Evolutionary conservation across 345 rosid genomes (phyloP), one percentile per base, ranked within the genome.

Genomic region (Adansonia digitata): DNA sequence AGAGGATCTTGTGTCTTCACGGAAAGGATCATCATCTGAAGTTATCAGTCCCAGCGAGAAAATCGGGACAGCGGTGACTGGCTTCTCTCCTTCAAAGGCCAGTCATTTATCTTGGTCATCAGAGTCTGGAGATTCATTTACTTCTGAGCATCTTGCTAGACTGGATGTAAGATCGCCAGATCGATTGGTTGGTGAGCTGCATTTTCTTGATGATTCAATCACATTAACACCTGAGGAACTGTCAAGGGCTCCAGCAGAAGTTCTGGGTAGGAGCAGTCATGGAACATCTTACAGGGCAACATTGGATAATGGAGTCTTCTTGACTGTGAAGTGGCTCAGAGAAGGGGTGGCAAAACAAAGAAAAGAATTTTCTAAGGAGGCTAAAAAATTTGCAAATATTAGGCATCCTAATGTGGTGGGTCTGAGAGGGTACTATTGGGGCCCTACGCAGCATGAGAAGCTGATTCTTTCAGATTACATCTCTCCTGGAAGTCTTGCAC

Each of bases 391-490:
- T 82, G 86, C 99, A 0, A 95, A 93, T 81, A 91, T 95, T 69
- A 84, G 99, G 75, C 98, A 95, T 82, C 99, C 99, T 31, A 95
- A 95, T 81, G 99, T 95, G 31, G 99, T 93, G 55, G 93, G 96
- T 46, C 85, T 95, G 79, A 81, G 92, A 82, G 99, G 99, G 14
- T 95, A 95, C 86, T 95, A 95, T 60, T 95, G 99, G 99, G 99
- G 99, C 22, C 99, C 98, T 4, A 93, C 97, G 15, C 98, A 90
- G 81, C 99, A 95, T 62, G 99, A 95, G 83, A 95, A 95, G 87
- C 98, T 95, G 77, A 93, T 95, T 84, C 93, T 95, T 74, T 95
- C 97, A 0, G 99, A 95, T 83, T 93, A 84, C 55, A 86, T 95
- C 73, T 87, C 97, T 3, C 96, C 98, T 59, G 99, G 99, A 83